Evolutionary conservation across 768 basidiomycete genomes (phyloP), one percentile per base, ranked within the genome.

Genomic region (Termitomyces sp.): DNA sequence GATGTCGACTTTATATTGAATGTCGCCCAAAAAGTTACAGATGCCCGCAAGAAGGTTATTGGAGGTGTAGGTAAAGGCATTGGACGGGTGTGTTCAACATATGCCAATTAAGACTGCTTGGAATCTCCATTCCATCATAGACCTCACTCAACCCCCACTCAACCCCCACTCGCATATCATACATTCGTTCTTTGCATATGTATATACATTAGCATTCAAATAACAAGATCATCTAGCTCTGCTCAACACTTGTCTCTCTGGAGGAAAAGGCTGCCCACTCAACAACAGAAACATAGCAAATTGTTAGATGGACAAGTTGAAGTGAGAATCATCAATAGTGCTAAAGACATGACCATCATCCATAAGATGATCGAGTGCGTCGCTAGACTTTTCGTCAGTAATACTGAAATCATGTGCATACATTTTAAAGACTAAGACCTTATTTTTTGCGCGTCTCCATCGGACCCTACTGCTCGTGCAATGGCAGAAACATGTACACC

Each of bases 261-360:
- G 3, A 26, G 21, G 14, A 26, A 23, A 38, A 3, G 5, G 15
- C 23, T 26, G 28, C 21, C 50, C 26, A 10, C 21, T 26, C 17
- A 40, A 51, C 38, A n/a, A 51, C 10, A 28, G 8, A 26, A 23
- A 26, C 11, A 14, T 44, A 40, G 17, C 7, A 53, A 2, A 37
- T 10, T 19, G 35, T 67, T 64, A 78, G 50, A 66, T 63, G n/a
- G 82, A 82, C 45, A 88, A 66, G 37, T 78, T 73, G 69, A 84
- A 88, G 63, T 91, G 90, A n/a, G 81, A 87, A 60, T 94, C 91
- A 64, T 94, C 87, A 41, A 85, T 80, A 0, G 91, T 91, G 53
- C 82, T 87, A 69, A 81, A 98, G 55, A 95, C 77, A 60, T 81
- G 71, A 0, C 94, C 94, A 0, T 89, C 86, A 52, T 87, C 85